A percentile compares a stretch with the other conserved stretches of the same genome.
Evolutionary conservation across 2,329 filamentous ascomycete genomes (phyloP).

Genomic region (Phaeosphaeria sp.): DNA sequence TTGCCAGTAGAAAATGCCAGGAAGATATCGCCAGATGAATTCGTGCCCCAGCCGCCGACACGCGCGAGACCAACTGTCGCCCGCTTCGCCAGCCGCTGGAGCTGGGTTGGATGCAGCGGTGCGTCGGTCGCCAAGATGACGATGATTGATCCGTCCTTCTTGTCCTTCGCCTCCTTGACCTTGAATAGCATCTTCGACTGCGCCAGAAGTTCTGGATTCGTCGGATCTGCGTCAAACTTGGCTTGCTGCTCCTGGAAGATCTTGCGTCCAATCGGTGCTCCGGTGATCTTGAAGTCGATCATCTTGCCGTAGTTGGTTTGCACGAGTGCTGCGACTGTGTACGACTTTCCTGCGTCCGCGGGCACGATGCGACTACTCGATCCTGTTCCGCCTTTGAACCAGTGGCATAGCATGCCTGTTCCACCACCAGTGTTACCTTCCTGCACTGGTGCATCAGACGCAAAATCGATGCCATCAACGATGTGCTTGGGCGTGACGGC

Average conservation of each 20-base stretch:
- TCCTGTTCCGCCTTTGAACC: slow-evolving; percentile 72
- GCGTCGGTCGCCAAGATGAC: slow-evolving; percentile 68
- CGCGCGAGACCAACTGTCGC: slow-evolving; percentile 67
- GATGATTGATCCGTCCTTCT: slow-evolving; percentile 69
- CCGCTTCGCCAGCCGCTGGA: slow-evolving; percentile 65
- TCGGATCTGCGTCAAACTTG: slow-evolving; percentile 39
- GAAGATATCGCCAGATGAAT: slow-evolving; percentile 71
- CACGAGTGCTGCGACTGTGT: slow-evolving; percentile 67
- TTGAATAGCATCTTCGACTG: slow-evolving; percentile 39
- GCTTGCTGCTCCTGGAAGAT: slow-evolving; percentile 57
- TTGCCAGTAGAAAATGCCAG: slow-evolving; percentile 71
- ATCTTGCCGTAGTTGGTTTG: slow-evolving; percentile 70
- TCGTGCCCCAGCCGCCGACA: slow-evolving; percentile 68
- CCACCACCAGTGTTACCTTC: slow-evolving; percentile 72
- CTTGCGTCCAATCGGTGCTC: slow-evolving; percentile 67
- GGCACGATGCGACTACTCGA: slow-evolving; percentile 64
- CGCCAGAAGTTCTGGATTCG: slow-evolving; percentile 32
- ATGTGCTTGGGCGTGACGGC: slow-evolving; percentile 63
- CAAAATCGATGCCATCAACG: slow-evolving; percentile 60
- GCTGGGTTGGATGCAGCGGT: slow-evolving; percentile 64
- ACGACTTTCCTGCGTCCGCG: slow-evolving; percentile 46
- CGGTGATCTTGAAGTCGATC: slow-evolving; percentile 64
- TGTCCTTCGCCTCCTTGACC: slow-evolving; percentile 50
- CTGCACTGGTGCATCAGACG: slow-evolving; percentile 58
- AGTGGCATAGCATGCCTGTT: slow-evolving; percentile 72